phyloP scores from a whole-genome alignment of 345 rosid genomes.

The Rhodomyrtus tomentosa region DNA sequence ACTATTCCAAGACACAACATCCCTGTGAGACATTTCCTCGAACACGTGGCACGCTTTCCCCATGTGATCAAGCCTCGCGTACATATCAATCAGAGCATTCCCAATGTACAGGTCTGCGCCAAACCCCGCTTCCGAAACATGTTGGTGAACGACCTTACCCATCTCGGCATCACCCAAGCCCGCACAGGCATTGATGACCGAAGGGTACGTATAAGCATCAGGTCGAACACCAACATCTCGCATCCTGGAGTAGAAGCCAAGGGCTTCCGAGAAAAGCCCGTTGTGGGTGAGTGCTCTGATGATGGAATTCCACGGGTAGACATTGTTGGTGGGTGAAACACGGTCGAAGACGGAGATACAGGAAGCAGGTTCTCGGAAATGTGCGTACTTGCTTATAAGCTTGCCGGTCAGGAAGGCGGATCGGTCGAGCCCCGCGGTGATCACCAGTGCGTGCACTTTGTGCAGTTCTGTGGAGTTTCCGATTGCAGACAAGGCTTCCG shows the following conservation, averaged over 20 bases:
- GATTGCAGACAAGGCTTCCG: constrained; percentile 26
- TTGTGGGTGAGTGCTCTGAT: constrained; percentile 45
- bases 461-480: constrained; percentile 23
- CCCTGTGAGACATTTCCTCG: constrained; percentile 43
- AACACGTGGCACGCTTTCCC: constrained; percentile 36
- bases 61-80: constrained; percentile 33
- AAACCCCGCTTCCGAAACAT: constrained; percentile 24
- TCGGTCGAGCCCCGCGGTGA: constrained; percentile 35
- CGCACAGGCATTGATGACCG: constrained; percentile 55
- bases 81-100: constrained; percentile 63
- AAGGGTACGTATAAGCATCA: constrained; percentile 49
- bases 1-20: constrained; percentile 57
- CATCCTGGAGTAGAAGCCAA: constrained; percentile 32
- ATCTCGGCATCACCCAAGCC: constrained; percentile 18
- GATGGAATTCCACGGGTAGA: constrained; percentile 53
- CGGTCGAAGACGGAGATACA: constrained; percentile 41
- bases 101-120: constrained; percentile 43
- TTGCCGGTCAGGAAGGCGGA: constrained; percentile 50
- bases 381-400: constrained; percentile 51
- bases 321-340: constrained; percentile 26
- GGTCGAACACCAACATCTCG: constrained; percentile 21
- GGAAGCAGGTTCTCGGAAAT: constrained; percentile 23
- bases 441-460: constrained; percentile 29
- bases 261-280: constrained; percentile 29
- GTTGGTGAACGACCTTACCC: constrained; percentile 25